A percentile compares a stretch with the other conserved stretches of the same genome.
Conservation (phyloP, 352 stramenopile species). For the Pythium catenulatum region DNA sequence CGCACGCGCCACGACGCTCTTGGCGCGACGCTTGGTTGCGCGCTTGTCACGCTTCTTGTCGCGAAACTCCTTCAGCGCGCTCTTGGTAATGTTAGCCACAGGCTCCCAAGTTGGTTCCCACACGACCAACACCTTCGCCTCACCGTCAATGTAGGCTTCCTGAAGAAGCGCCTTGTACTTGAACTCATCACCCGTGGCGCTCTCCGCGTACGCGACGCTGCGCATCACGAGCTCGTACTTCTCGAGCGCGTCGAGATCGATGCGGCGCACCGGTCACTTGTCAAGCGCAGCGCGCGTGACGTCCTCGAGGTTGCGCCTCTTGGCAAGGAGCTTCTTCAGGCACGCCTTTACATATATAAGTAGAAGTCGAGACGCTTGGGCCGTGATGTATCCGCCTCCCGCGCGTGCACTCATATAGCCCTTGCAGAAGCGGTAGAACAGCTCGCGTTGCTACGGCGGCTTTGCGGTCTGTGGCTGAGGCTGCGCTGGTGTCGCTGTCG, state of each 20-base stretch:
- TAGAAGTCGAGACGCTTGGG: no score
- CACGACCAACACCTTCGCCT: not conserved
- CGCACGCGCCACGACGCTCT: no score
- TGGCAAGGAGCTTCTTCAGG: no score
- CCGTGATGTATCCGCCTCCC: not conserved
- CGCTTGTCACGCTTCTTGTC: not conserved
- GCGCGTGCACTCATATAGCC: not conserved
- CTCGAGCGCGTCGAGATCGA: slow-evolving; percentile 15
- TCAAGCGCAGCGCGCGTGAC: no score
- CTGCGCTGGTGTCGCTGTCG: no score
- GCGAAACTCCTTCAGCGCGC: no score
- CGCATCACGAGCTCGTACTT: slow-evolving; percentile 1
- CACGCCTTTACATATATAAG: no score
- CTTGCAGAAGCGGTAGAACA: not conserved
- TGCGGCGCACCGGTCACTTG: no score
- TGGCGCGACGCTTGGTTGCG: no score
- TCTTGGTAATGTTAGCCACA: not conserved
- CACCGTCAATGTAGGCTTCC: not conserved
- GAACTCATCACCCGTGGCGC: not conserved
- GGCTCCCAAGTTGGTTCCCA: slow-evolving; percentile 9
- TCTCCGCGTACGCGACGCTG: not conserved
- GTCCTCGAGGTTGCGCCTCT: no score
- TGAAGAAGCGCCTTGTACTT: not conserved
- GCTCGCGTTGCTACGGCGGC: no score
- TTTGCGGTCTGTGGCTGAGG: not conserved